Conservation (phyloP, 805 yeast genomes). For the Hanseniaspora singularis region DNA sequence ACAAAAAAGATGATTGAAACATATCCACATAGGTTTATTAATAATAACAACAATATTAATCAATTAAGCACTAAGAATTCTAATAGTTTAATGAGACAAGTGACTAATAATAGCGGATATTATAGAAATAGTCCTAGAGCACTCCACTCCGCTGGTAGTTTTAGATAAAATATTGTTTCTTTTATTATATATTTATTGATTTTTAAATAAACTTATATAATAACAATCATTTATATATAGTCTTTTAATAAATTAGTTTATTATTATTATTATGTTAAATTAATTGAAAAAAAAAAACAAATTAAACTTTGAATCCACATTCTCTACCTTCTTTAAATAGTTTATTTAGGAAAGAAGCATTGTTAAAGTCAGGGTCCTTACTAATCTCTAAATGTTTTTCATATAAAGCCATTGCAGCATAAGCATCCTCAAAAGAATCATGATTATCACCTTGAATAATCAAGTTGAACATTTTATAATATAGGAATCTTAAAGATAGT, state of each 20-base stretch:
- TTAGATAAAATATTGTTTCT: background rate
- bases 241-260: too few relatives aligned
- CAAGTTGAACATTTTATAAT: slow-evolving; percentile 61
- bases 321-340: slow-evolving; percentile 57
- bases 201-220: too few relatives aligned
- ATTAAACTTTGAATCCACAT: slow-evolving; percentile 27
- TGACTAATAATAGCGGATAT: background rate
- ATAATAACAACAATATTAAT: too few relatives aligned
- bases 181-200: background rate
- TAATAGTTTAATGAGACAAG: slow-evolving; percentile 13
- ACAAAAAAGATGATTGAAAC: slow-evolving; percentile 8
- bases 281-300: background rate
- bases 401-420: slow-evolving; percentile 69
- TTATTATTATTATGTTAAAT: background rate
- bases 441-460: slow-evolving; percentile 87
- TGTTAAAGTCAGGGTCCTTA: slow-evolving; percentile 33
- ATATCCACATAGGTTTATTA: background rate
- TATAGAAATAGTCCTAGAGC: slow-evolving; percentile 14
- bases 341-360: slow-evolving; percentile 50
- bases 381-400: slow-evolving; percentile 55
- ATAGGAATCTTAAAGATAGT: slow-evolving; percentile 72
- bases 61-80: background rate
- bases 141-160: slow-evolving; percentile 5
- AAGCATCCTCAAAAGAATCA: slow-evolving; percentile 94
- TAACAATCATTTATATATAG: too few relatives aligned